Evolutionary conservation across 805 yeast species (phyloP).

Genomic region (Komagataella phaffii): DNA sequence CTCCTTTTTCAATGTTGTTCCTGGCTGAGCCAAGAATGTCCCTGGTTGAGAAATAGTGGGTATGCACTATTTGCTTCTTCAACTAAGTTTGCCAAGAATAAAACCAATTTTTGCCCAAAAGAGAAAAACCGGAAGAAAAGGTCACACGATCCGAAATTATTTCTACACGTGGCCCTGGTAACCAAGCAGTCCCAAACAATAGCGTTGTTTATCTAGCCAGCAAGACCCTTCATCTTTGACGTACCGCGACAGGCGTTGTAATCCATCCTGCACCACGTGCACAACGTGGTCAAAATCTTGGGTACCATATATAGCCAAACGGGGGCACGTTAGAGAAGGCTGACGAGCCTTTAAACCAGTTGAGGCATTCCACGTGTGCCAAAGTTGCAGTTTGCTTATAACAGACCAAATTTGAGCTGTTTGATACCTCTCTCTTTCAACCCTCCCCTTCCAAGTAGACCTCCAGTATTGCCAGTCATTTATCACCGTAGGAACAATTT

Average conservation of each 20-base stretch:
- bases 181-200: no score
- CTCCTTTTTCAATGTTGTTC: neutral
- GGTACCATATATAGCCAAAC: neutral
- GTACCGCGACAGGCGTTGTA: neutral
- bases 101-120: neutral
- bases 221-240: neutral
- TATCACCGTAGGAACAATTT: neutral
- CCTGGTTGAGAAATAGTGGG: neutral
- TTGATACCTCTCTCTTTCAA: no score
- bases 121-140: neutral
- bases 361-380: neutral
- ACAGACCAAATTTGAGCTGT: neutral
- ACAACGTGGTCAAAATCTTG: neutral
- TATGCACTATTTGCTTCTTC: neutral
- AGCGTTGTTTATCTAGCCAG: neutral
- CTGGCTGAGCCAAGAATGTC: neutral
- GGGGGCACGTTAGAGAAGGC: neutral
- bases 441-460: neutral
- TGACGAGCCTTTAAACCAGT: neutral
- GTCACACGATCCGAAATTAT: neutral
- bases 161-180: neutral
- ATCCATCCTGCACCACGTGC: neutral
- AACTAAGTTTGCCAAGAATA: neutral
- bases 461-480: neutral
- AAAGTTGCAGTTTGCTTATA: neutral